Base-by-base conservation (phyloP, 1,284 basidiomycete genomes). In the Moesziomyces parantarcticus region DNA sequence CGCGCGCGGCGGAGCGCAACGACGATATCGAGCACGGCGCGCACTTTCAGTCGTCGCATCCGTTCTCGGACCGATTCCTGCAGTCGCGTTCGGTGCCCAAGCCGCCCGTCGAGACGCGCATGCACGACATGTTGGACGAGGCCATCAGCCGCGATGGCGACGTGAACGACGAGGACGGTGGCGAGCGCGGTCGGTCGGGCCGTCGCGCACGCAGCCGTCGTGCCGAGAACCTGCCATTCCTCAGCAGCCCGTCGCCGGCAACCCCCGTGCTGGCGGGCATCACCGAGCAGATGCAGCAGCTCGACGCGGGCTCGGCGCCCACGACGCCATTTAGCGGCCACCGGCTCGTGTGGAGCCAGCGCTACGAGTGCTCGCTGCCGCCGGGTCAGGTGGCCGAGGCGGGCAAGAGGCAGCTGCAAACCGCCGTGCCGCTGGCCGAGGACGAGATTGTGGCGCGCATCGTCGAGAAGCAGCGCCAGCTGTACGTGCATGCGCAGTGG, bases 211-310 rank as follows among this genome's bases (percentile, higher is more conserved):
- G 74, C 39, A 73, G 69, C 41, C 68, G 74, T n/a, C 59, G 58
- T 25, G 61, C 69, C 18, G 74, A 76, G 20, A 72, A 72, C 14
- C 43, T 76, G 36, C 74, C 74, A 3, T 76, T 72, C 54, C 66
- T 76, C 25, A 73, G 69, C 58, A 69, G 52, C 23, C 71, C 71
- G 21, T 58, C 70, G 3, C 65, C 70, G 0, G 54, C 57, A 36
- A 45, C 58, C 3, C 58, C 70, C 9, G 46, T 56, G 29, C 50
- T 68, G 6, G 34, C 46, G n/a, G 10, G 54, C 1, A 32, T 55
- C 6, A 34, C 58, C 1, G n/a, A 29, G 2, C 20, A 45, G 13
- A 20, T 16, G 39, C 23, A 25, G 41, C 42, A 32, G 29, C 29
- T 32, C 26, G 25, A 36, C 13, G 46, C 20, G 8, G 39, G 51